These are phyloP conservation scores for Chrysoporthe cubensis DNA, from an alignment of 2,329 filamentous ascomycete genomes.

Conservation along the genomic window DNA sequence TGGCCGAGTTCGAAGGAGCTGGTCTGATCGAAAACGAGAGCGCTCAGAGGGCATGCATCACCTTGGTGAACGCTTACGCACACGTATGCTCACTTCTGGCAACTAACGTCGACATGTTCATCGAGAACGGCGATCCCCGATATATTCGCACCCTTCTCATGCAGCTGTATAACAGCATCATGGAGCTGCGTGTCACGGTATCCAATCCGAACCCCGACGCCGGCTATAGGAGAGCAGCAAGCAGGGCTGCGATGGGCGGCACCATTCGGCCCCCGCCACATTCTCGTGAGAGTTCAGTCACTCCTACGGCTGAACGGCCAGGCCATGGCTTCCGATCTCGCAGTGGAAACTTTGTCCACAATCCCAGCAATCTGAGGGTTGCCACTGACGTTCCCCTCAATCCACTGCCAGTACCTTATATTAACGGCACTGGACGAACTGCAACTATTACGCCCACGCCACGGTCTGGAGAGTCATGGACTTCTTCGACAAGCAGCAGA, in stretches of 20 bases:
- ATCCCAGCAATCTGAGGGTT: slow-evolving; percentile 59
- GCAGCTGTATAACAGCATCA: slow-evolving; percentile 68
- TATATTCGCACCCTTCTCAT: slow-evolving; percentile 68
- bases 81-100: slow-evolving; percentile 66
- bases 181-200: slow-evolving; percentile 64
- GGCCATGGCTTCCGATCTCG: slow-evolving; percentile 43
- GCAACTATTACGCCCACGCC: slow-evolving; percentile 68
- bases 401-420: slow-evolving; percentile 40
- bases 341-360: slow-evolving; percentile 47
- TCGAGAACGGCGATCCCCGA: slow-evolving; percentile 67
- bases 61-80: slow-evolving; percentile 66
- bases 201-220: slow-evolving; percentile 38
- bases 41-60: slow-evolving; percentile 65
- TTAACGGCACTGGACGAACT: slow-evolving; percentile 55
- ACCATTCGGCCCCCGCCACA: slow-evolving; percentile 51
- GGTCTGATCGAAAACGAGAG: slow-evolving; percentile 63
- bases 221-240: slow-evolving; percentile 35
- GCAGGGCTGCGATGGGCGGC: slow-evolving; percentile 42
- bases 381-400: slow-evolving; percentile 55
- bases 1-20: slow-evolving; percentile 53
- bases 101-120: slow-evolving; percentile 65
- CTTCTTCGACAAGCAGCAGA: slow-evolving; percentile 57
- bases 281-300: slow-evolving; percentile 56
- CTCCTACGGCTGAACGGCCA: slow-evolving; percentile 56
- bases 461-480: slow-evolving; percentile 80